Evolutionary conservation across 1,284 basidiomycete species (phyloP).

Genomic region (Anthracocystis walkeri): DNA sequence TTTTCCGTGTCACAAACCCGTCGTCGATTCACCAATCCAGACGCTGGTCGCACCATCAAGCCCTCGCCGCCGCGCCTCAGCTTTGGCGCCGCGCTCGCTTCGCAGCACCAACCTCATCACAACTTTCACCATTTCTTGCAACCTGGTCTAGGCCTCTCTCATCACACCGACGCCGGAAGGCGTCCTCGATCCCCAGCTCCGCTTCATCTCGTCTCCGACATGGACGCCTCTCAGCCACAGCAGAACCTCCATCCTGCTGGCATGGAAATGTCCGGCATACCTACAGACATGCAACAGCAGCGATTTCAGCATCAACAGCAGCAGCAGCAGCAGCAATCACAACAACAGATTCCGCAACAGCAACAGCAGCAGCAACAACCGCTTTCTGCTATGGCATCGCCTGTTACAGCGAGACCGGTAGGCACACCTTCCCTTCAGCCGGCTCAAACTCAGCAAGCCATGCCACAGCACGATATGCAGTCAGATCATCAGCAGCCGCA

Average conservation of each 20-base stretch:
- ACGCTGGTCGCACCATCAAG: slow-evolving; percentile 15
- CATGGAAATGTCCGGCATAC: slow-evolving; percentile 14
- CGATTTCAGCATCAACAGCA: slow-evolving; percentile 27
- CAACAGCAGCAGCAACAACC: slow-evolving; percentile 15
- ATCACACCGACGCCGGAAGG: slow-evolving; percentile 22
- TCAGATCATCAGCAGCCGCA: slow-evolving; percentile 14
- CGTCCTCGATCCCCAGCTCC: slow-evolving; percentile 43
- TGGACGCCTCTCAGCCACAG: slow-evolving; percentile 33
- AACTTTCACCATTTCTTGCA: slow-evolving; percentile 22
- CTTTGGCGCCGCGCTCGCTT: slow-evolving; percentile 30
- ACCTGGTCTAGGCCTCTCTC: slow-evolving; percentile 11
- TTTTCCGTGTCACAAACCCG: slow-evolving; percentile 20
- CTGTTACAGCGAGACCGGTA: slow-evolving; percentile 19
- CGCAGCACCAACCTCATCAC: slow-evolving; percentile 9
- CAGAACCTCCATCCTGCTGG: slow-evolving; percentile 25
- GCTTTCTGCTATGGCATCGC: slow-evolving; percentile 20
- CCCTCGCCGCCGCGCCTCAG: slow-evolving; percentile 29
- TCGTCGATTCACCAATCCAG: slow-evolving; percentile 42
- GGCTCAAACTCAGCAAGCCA: slow-evolving; percentile 6
- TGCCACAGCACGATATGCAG: slow-evolving; percentile 21
- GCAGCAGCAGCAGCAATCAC: slow-evolving; percentile 30
- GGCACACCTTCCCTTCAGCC: slow-evolving; percentile 3
- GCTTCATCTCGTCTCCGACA: slow-evolving; percentile 19
- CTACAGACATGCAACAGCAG: slow-evolving; percentile 35
- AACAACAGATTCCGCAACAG: slow-evolving; percentile 25